Conservation (phyloP, 495 filamentous ascomycete genomes). For the Hyaloscypha bicolor region DNA sequence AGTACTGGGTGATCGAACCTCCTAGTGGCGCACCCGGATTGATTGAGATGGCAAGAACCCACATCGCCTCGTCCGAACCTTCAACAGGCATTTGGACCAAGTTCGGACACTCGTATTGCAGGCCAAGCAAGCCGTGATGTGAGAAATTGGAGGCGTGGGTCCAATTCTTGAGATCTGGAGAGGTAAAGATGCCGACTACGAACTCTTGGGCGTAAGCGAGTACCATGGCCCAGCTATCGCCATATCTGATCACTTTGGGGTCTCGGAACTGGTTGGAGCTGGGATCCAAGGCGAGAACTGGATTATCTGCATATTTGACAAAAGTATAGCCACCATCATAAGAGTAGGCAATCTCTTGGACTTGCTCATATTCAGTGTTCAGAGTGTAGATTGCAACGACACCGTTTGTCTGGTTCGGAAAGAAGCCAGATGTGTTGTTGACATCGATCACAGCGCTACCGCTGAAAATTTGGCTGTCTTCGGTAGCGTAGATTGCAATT, state of each 20-base stretch:
- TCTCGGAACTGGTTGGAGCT: constrained; percentile 56
- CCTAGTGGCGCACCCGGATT: constrained; percentile 61
- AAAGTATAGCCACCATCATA: constrained; percentile 56
- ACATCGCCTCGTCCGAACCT: constrained; percentile 42
- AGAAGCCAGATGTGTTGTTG: constrained; percentile 61
- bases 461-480: constrained; percentile 53
- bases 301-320: constrained; percentile 54
- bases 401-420: constrained; percentile 49
- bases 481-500: constrained; percentile 53
- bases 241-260: constrained; percentile 58
- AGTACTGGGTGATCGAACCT: constrained; percentile 52
- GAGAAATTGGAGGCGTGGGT: constrained; percentile 56
- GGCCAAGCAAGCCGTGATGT: constrained; percentile 51
- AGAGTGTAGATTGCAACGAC: constrained; percentile 61
- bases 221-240: constrained; percentile 52
- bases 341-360: constrained; percentile 60
- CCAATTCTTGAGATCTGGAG: constrained; percentile 56
- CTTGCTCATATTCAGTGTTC: constrained; percentile 41
- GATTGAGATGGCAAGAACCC: constrained; percentile 50
- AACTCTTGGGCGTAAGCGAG: constrained; percentile 52
- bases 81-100: constrained; percentile 49
- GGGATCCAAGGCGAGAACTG: constrained; percentile 47
- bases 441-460: constrained; percentile 54
- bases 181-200: constrained; percentile 54
- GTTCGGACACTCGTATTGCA: constrained; percentile 62